A percentile compares a stretch with the other conserved stretches of the same genome.
Conservation (phyloP, 345 rosid genomes). For the Cardamine chenopodiifolia region DNA sequence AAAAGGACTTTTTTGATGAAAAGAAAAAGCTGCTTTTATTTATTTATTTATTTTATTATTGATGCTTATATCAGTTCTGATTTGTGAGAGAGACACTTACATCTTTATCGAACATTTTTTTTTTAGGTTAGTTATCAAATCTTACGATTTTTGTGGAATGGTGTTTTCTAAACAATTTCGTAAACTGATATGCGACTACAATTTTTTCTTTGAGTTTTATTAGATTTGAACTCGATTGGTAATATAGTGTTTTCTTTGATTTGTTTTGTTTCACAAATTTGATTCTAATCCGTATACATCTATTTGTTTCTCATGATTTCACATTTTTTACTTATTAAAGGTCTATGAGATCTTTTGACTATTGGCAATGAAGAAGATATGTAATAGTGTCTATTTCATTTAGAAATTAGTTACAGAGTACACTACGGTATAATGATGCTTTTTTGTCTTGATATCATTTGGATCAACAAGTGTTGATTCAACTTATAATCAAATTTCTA, state of each 20-base stretch:
- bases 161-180: too few species aligned
- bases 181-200: too few species aligned
- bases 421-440: not conserved
- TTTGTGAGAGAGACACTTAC: constrained; percentile 3
- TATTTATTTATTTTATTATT: not conserved
- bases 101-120: constrained; percentile 28
- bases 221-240: not conserved
- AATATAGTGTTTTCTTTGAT: not conserved
- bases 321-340: not conserved
- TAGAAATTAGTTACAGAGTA: too few species aligned
- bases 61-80: constrained; percentile 17
- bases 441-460: too few species aligned
- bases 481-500: too few species aligned
- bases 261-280: not conserved
- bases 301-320: not conserved
- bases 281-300: not conserved
- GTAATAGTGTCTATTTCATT: not conserved
- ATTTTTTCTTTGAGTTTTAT: not conserved
- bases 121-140: not conserved
- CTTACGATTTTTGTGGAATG: too few species aligned
- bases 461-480: too few species aligned
- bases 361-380: not conserved
- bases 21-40: constrained; percentile 39
- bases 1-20: constrained; percentile 28
- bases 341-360: not conserved